These are phyloP conservation scores for Sextonia rubra DNA, from an alignment of 164 flowering plant genomes.

Conservation along the genomic window DNA sequence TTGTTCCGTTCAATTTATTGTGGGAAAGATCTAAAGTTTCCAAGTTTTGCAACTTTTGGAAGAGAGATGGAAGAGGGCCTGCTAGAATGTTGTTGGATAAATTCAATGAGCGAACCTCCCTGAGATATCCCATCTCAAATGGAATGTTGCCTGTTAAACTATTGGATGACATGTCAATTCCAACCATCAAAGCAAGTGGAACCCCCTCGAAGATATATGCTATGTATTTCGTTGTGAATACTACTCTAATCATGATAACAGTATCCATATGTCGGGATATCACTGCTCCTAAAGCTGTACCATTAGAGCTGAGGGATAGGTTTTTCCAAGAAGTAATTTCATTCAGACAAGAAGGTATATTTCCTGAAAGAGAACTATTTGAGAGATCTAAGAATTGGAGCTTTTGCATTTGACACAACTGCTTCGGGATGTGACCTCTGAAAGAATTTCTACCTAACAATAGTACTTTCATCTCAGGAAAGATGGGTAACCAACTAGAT, in stretches of 20 bases:
- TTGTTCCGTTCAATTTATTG: slow-evolving; percentile 3
- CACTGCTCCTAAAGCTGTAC: not conserved
- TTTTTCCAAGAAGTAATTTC: slow-evolving; percentile 5
- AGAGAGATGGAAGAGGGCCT: slow-evolving; percentile 4
- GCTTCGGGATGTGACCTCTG: slow-evolving; percentile 1
- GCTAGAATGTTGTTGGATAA: slow-evolving; percentile 5
- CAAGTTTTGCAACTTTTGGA: not conserved
- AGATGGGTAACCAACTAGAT: not conserved
- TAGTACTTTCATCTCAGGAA: not conserved
- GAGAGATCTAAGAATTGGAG: slow-evolving; percentile 8
- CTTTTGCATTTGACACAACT: slow-evolving; percentile 8
- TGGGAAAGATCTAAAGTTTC: slow-evolving; percentile 14
- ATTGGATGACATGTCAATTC: slow-evolving; percentile 11
- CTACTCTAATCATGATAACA: not conserved
- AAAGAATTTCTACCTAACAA: slow-evolving; percentile 5
- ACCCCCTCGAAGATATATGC: not conserved
- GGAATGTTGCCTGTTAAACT: slow-evolving; percentile 6
- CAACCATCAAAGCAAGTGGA: slow-evolving; percentile 7
- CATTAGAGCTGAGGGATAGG: not conserved
- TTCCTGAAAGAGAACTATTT: not conserved
- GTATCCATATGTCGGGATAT: not conserved
- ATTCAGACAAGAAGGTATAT: slow-evolving; percentile 5
- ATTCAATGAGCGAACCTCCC: not conserved
- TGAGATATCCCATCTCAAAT: slow-evolving; percentile 1
- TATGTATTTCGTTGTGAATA: not conserved